Base-by-base conservation (phyloP, 2,329 filamentous ascomycete species). In the Fusarium tupiense region DNA sequence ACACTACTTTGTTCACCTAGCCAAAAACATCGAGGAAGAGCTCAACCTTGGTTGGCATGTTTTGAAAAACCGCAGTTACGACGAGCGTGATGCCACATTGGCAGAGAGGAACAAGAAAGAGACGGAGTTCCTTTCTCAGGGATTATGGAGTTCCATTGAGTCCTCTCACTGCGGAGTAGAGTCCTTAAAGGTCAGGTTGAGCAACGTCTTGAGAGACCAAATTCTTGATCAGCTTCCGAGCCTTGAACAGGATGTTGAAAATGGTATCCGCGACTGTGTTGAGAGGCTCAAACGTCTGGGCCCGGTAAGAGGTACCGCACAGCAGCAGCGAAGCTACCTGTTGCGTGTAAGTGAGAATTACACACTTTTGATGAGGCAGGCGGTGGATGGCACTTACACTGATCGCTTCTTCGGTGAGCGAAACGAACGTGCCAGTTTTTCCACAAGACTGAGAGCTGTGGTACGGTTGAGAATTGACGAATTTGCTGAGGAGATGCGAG, bases 41-140 rank as follows among this genome's bases (percentile, higher is more conserved):
- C 85, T 90, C 26, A 78, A 82, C 1, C 84, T 89, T 0, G 88
- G 88, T 1, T 90, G 87, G 87, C 87, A 89, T 62, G 84, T 88
- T 1, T 77, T 90, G 6, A 80, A 20, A 81, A 85, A 62, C 26
- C 58, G 56, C 11, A 62, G 41, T n/a, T 74, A 37, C 22, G 59
- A 64, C 19, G 64, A 74, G n/a, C 70, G 81, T 41, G n/a, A 75
- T 19, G 74, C 73, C 61, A 77, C 80, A 8, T 64, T 77, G 50
- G 70, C 72, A 4, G 72, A 84, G 57, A 83, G 87, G 0, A 82
- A 88, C 40, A 67, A 72, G 0, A 69, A 79, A 1, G 86, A 89
- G 71, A 67, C 66, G 1, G 61, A 75, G 0, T 89, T 89, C 75
- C 87, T 89, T 49, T 81, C 82, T 0, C 59, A 79, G 2, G 83